Evolutionary conservation across 106 monocot species (phyloP).

Genomic region (Dioscorea zingiberensis): DNA sequence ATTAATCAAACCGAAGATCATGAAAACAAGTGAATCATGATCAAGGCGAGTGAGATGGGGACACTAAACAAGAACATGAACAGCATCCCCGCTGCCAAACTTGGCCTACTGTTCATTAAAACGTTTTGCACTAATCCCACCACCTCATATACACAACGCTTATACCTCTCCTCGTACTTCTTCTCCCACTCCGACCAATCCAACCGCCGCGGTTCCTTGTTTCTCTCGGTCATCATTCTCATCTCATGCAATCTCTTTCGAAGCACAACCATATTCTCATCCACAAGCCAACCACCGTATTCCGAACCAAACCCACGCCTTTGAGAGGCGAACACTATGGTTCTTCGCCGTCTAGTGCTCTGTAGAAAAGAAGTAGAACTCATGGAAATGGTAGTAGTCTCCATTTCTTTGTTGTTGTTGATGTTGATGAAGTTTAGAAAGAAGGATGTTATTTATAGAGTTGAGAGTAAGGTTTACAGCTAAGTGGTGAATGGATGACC

Average conservation of each 20-base stretch:
- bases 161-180: background rate
- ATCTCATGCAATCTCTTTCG: slow-evolving; percentile 1
- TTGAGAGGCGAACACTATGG: background rate
- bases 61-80: background rate
- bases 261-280: slow-evolving; percentile 7
- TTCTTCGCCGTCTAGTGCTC: background rate
- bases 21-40: background rate
- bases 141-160: background rate
- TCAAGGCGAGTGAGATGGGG: background rate
- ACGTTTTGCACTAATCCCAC: background rate
- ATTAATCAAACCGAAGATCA: no score
- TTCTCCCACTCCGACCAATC: slow-evolving; percentile 20
- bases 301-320: background rate
- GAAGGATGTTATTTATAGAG: no score
- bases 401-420: no score
- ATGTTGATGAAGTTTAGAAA: no score
- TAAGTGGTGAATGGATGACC: no score
- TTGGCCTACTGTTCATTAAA: slow-evolving; percentile 8
- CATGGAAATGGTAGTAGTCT: no score
- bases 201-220: background rate
- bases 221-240: background rate
- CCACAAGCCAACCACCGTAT: background rate
- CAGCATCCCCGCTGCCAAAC: slow-evolving; percentile 3
- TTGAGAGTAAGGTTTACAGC: no score
- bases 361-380: no score